Evolutionary conservation across 495 filamentous ascomycete species (phyloP), one percentile per base, ranked within the genome.

Genomic region (Xylaria intraflava): DNA sequence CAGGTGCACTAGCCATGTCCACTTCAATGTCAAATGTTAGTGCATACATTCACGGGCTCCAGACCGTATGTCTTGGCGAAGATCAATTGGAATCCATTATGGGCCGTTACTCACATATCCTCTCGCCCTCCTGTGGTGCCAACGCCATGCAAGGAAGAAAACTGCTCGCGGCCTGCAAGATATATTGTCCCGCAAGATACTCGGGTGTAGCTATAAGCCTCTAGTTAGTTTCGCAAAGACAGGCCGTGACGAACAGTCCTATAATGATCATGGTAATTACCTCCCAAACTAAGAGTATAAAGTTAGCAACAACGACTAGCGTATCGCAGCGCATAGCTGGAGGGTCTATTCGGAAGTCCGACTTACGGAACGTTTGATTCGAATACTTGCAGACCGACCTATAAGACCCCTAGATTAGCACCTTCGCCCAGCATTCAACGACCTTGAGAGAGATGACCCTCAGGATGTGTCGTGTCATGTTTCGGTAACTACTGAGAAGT

Each of bases 91-190:
- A 23, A 14, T 11, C 17, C 2, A 26, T 35, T 3, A 2, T 36
- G 17, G 35, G n/a, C 9, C 94, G 4, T 46, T 5, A 41, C 51
- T 41, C 9, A 54, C 51, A 33, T 30, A 91, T 75, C 9, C 93
- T 82, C 74, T 98, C 93, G 55, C 90, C 78, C 68, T 94, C 88
- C 68, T 97, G 93, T 0, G 93, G 94, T 12, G 87, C 89, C 14
- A 98, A 79, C 2, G 94, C 93, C 90, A 98, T 97, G 60, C 95
- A 91, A 59, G 93, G 93, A 24, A 98, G 81, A 77, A 98, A 98
- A 24, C 91, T 96, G 20, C 89, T 93, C 1, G 93, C 93, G 10
- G 93, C 93, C 75, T 97, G 94, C 12, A 97, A 78, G 62, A 98
- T 97, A 74, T 98, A 98, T 65, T 97, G 89, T 20, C 93, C 93